Conservation (phyloP, 2,329 filamentous ascomycete species). For the Biscogniauxia sp. region DNA sequence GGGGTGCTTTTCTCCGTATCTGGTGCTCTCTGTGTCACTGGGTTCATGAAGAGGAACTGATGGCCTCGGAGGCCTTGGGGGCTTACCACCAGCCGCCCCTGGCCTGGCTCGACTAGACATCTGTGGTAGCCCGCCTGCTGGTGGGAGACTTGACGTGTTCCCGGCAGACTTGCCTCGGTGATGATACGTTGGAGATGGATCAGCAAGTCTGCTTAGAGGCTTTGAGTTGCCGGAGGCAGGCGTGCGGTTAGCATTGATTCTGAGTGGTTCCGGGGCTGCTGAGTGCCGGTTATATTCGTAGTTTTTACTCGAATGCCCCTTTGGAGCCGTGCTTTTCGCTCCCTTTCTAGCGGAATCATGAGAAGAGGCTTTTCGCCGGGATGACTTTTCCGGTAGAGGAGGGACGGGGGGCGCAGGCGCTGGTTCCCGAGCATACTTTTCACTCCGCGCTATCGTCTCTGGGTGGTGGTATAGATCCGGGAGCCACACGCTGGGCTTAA, state of each 20-base stretch:
- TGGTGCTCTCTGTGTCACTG: not conserved
- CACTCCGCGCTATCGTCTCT: slow-evolving; percentile 15
- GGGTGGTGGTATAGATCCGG: slow-evolving; percentile 22
- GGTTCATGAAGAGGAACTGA: not conserved
- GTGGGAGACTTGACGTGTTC: slow-evolving; percentile 4
- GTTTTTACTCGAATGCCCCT: not conserved
- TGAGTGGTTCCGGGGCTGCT: not conserved
- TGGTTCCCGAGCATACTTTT: slow-evolving; percentile 12
- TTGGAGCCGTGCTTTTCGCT: not conserved
- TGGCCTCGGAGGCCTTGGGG: not conserved
- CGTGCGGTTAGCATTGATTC: not conserved
- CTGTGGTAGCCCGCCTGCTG: slow-evolving; percentile 8
- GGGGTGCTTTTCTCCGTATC: slow-evolving; percentile 1
- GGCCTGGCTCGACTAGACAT: not conserved
- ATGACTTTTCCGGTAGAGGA: slow-evolving; percentile 1
- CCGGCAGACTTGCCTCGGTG: slow-evolving; percentile 1
- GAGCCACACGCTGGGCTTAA: slow-evolving; percentile 20
- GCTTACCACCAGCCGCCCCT: not conserved
- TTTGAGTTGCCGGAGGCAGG: slow-evolving; percentile 5
- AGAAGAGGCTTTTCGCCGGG: not conserved
- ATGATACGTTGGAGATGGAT: slow-evolving; percentile 8
- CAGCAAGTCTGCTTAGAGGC: slow-evolving; percentile 7
- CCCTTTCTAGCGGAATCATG: not conserved
- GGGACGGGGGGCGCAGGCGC: slow-evolving; percentile 17
- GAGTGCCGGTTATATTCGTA: not conserved